Conservation (phyloP, 202 grass and related monocot genomes). For the Musa balbisiana region DNA sequence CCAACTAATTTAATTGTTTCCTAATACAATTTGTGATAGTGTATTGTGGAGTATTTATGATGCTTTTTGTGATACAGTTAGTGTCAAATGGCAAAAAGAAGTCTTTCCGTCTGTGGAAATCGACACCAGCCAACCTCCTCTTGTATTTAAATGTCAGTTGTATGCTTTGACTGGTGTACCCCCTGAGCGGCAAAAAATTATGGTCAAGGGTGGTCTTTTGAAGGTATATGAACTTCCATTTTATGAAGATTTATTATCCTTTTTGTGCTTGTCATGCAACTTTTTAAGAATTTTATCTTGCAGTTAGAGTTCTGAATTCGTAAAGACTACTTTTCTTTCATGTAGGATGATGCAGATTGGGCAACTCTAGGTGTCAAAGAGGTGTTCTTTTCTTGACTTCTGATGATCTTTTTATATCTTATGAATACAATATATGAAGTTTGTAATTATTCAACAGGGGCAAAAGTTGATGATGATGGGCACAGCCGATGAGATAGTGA, state of each 20-base stretch:
- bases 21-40: constrained; percentile 9
- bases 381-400: constrained; percentile 47
- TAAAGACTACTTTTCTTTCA: constrained; percentile 27
- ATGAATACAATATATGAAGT: neutral
- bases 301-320: constrained; percentile 5
- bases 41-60: neutral
- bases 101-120: constrained; percentile 74
- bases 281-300: neutral
- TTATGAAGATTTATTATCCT: neutral
- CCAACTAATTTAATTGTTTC: neutral
- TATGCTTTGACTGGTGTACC: constrained; percentile 91
- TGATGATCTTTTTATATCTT: constrained; percentile 19
- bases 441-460: constrained; percentile 51
- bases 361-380: constrained; percentile 85
- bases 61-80: constrained; percentile 46
- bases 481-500: constrained; percentile 98
- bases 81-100: constrained; percentile 98
- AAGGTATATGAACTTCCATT: constrained; percentile 46
- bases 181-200: constrained; percentile 95
- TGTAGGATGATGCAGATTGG: constrained; percentile 98
- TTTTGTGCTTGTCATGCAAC: neutral
- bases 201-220: constrained; percentile 95
- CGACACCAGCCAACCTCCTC: constrained; percentile 67
- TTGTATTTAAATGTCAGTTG: constrained; percentile 89
- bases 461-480: constrained; percentile 99